Evolutionary conservation across 495 filamentous ascomycete genomes (phyloP).

Genomic region (Ascodesmis nigricans): DNA sequence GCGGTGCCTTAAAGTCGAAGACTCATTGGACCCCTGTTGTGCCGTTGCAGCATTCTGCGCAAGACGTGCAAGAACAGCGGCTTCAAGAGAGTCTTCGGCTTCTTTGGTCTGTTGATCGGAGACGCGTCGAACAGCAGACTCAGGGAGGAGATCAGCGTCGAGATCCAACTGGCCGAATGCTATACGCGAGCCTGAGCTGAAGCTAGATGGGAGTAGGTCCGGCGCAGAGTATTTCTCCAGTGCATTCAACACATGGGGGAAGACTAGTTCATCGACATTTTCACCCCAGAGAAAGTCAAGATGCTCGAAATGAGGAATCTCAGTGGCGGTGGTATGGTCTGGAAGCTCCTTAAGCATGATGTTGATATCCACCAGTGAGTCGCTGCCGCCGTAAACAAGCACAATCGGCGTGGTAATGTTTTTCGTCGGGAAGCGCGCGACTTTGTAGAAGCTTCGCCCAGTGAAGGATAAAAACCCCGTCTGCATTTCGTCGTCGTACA

Average conservation of each 20-base stretch:
- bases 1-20: too few relatives aligned
- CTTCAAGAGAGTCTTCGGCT: background rate
- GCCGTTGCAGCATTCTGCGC: background rate
- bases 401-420: conserved; percentile 95
- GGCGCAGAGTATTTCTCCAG: conserved; percentile 41
- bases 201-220: conserved; percentile 20
- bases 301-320: conserved; percentile 81
- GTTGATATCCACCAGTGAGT: conserved; percentile 85
- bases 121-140: background rate
- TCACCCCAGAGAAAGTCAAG: conserved; percentile 91
- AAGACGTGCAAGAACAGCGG: background rate
- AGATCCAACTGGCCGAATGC: background rate
- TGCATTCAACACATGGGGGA: conserved; percentile 73
- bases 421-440: conserved; percentile 83
- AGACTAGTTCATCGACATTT: conserved; percentile 66
- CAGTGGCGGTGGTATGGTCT: conserved; percentile 54
- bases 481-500: conserved; percentile 89
- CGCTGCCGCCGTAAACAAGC: conserved; percentile 75
- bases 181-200: background rate
- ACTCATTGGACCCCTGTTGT: too few relatives aligned
- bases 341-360: conserved; percentile 81
- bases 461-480: conserved; percentile 30
- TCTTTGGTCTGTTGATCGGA: background rate
- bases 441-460: conserved; percentile 53
- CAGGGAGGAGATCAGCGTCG: background rate